Evolutionary conservation across 2,329 filamentous ascomycete species (phyloP), one percentile per base, ranked within the genome.

Genomic region (Colletotrichum graminicola): DNA sequence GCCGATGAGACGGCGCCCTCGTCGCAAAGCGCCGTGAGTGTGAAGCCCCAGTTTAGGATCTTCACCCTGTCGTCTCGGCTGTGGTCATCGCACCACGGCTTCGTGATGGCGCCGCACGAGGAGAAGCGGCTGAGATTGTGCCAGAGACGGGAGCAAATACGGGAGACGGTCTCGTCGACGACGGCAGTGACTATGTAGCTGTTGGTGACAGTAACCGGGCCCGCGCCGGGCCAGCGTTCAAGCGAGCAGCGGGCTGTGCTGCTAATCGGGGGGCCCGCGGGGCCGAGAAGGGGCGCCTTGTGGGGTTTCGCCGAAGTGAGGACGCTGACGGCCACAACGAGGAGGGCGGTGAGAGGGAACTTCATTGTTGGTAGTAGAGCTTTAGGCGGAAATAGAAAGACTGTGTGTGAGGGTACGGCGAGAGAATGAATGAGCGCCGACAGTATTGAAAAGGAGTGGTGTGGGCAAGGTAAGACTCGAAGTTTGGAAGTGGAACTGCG

Each of bases 21-120:
- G 52, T 55, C 32, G 52, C 52, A 55, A 14, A 55, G 21, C 32
- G 32, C 5, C 32, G 52, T 55, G 29, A 36, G 7, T 1, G 52
- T 55, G 52, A 55, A 55, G 52, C 52, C 52, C 52, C 52, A 55
- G 32, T 55, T 55, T 18, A 55, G 18, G 16, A n/a, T 10, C 32
- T 4, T 36, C 21, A 10, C 21, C 2, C 8, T 29, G 52, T 4
- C 32, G 3, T n/a, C 21, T 11, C 3, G 10, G 32, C 52, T 36
- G 52, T 36, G 21, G 52, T 55, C 52, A 2, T 55, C 52, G 32
- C 52, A 55, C 52, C 52, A 55, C 10, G 52, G 8, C 32, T 34
- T 55, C 18, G 52, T 55, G 21, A 55, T n/a, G 18, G 52, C 52
- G 52, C 52, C 52, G 52, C 52, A 55, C 32, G 52, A 55, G 21